Evolutionary conservation across 2,329 filamentous ascomycete species (phyloP), one percentile per base, ranked within the genome.

Genomic region (Verticillium tricorpus): DNA sequence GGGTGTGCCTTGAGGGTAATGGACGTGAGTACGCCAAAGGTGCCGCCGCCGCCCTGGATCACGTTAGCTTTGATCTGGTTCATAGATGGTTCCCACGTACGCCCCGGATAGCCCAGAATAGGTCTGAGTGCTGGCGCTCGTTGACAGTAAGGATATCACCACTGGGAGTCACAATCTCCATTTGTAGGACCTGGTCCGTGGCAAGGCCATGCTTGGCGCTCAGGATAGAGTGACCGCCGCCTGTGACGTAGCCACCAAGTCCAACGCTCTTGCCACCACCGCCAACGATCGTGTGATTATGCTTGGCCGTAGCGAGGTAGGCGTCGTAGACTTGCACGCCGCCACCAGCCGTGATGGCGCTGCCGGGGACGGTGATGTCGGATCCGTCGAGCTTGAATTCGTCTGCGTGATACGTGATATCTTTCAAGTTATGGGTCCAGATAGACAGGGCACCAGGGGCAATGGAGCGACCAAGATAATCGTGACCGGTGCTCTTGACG

Each of bases 81-180:
- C 55, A 34, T 0, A 5, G 9, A 7, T 25, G 37, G 2, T 54
- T 4, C 28, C 25, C 0, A 75, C 78, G 71, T 72, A 85, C 65
- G 9, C 86, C 85, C 62, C 82, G 74, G 64, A 88, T 76, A 0
- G 87, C 87, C 87, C 86, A 90, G 70, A 87, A 89, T 0, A 90
- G 71, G 60, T 89, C 85, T 0, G 73, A 62, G 60, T 88, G 78
- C 45, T 82, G 75, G 12, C 80, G 77, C 45, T 82, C 81, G 57
- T 83, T 86, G 1, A 81, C 78, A 0, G 74, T 78, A 2, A 87
- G 52, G 6, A 83, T 74, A 7, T 80, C 69, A 0, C 86, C 85
- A 3, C 67, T 66, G 0, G 81, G 81, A 0, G 82, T 83, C 1
- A 89, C 80, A 0, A 88, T 73, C 34, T 86, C 80, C 72, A 84